Conservation (phyloP, 257 asterid species). For the Solanum piurae region DNA sequence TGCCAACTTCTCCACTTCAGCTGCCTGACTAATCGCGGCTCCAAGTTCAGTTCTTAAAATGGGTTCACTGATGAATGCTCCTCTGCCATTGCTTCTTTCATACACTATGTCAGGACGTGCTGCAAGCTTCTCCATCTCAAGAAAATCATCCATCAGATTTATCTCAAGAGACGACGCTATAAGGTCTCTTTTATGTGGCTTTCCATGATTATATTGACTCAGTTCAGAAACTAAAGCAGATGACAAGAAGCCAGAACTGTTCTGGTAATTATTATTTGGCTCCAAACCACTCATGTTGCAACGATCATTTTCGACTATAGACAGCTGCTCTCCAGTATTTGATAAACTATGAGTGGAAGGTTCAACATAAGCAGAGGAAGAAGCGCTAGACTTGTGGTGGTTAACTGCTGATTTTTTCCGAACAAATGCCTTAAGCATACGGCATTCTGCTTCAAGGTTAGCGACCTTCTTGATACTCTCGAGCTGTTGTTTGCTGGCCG, state of each 20-base stretch:
- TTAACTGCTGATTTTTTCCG: constrained; percentile 24
- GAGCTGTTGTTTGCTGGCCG: constrained; percentile 70
- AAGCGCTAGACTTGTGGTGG: constrained; percentile 31
- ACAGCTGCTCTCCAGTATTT: constrained; percentile 41
- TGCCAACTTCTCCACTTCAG: constrained; percentile 31
- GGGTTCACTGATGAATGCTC: constrained; percentile 10
- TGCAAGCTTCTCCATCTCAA: constrained; percentile 76
- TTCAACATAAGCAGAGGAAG: constrained; percentile 34
- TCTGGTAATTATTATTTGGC: constrained; percentile 11
- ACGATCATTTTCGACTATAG: constrained; percentile 17
- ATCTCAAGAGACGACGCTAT: constrained; percentile 36
- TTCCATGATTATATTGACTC: constrained; percentile 18
- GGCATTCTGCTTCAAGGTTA: constrained; percentile 80
- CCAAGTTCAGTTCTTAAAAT: constrained; percentile 27
- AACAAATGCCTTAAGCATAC: constrained; percentile 40
- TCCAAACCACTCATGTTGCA: constrained; percentile 22
- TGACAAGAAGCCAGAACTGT: not conserved
- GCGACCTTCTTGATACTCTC: constrained; percentile 49
- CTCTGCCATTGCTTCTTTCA: constrained; percentile 5
- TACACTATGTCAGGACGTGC: constrained; percentile 14
- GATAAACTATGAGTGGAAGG: constrained; percentile 53
- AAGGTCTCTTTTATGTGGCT: constrained; percentile 19
- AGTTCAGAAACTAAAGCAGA: constrained; percentile 4
- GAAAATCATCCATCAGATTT: constrained; percentile 75
- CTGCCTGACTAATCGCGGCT: constrained; percentile 10